These are phyloP conservation scores for Benincasa hispida DNA, from an alignment of 306 rosid species.

Conservation along the genomic window DNA sequence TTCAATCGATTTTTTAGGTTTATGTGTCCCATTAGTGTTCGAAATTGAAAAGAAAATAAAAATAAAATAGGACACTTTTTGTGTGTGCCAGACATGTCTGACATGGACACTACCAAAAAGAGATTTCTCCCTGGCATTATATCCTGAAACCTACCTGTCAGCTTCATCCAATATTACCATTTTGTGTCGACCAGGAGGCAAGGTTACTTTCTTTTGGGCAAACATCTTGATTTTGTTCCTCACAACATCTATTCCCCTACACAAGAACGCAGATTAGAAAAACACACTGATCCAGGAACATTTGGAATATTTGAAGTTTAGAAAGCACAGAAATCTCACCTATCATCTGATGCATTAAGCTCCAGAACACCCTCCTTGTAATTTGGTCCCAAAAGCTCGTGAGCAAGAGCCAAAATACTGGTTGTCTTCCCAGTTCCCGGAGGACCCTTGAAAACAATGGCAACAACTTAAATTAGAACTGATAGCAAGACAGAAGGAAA, in stretches of 20 bases:
- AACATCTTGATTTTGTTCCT: conserved; percentile 97
- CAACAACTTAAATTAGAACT: background rate
- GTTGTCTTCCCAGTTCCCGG: conserved; percentile 97
- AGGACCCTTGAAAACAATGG: conserved; percentile 56
- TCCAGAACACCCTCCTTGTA: conserved; percentile 87
- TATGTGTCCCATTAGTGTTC: background rate
- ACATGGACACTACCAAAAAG: background rate
- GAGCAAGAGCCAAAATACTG: conserved; percentile 80
- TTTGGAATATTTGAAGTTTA: background rate
- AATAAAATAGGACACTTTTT: background rate
- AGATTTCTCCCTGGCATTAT: background rate
- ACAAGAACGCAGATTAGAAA: background rate
- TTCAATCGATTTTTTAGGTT: too few species aligned
- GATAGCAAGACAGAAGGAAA: background rate
- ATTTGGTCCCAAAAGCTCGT: conserved; percentile 78
- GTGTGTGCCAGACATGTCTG: too few species aligned
- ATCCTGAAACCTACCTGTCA: conserved; percentile 46
- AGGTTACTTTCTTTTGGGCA: conserved; percentile 83
- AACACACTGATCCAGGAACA: background rate
- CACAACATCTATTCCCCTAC: conserved; percentile 92
- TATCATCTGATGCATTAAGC: conserved; percentile 90
- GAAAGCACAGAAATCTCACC: conserved; percentile 24
- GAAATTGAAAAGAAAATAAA: too few species aligned
- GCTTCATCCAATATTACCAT: conserved; percentile 90
- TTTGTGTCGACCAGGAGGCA: conserved; percentile 76